Evolutionary conservation across 352 stramenopile genomes (phyloP), one percentile per base, ranked within the genome.

Genomic region (Globisporangium camurandrum): DNA sequence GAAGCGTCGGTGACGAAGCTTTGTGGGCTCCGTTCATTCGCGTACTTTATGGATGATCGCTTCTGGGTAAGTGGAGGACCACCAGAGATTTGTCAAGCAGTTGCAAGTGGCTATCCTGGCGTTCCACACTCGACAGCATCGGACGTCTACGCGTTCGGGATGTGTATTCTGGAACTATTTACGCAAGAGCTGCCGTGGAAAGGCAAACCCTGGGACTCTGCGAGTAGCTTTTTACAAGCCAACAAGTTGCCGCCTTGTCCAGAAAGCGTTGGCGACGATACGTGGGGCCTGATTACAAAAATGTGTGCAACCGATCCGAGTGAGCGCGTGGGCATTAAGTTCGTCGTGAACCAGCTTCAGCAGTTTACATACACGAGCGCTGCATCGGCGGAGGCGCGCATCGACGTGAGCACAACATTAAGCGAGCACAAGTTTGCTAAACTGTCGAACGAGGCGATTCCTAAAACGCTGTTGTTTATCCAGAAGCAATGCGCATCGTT

Each of bases 61-160:
- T 23, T n/a, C 7, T 3, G 4, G 38, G 24, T 57, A 3, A 27
- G 17, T 2, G 45, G 56, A 3, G 43, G 54, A 8, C 49, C 56
- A 2, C 9, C 39, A 2, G 39, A 60, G 4, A 55, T 57, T 9
- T 11, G 16, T 17, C n/a, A 20, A 9, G 8, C 33, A 17, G 19
- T 17, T 19, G 33, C 2, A 17, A 12, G 11, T 17, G 19, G 33
- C 4, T 19, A 6, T 9, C 16, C 17, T 2, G 33, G 33, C 12
- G 33, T n/a, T 8, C 14, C 33, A 17, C 4, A 12, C 4, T 28
- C 42, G 16, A 22, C 33, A 19, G 54, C 46, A 14, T 61, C 49
- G 14, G 61, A 69, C 17, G 28, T 66, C 26, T 69, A 66, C 24
- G 62, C 61, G 31, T 62, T 66, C n/a, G 59, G 54, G 0, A 66